These are phyloP conservation scores for Sistotremastrum niveocremeum DNA, from an alignment of 768 basidiomycete genomes.

Conservation along the genomic window DNA sequence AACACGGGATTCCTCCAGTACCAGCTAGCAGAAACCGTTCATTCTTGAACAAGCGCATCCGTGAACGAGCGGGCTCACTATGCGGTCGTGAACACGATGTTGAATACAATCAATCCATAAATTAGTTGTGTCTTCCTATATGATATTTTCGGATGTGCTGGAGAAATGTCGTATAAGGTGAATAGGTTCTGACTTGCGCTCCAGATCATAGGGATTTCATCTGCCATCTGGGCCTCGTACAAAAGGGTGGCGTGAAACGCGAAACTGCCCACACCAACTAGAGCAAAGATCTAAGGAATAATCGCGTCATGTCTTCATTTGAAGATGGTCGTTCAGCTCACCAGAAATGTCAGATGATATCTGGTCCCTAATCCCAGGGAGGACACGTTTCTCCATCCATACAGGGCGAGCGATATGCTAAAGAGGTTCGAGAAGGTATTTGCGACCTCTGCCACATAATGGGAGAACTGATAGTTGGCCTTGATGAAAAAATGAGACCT, in stretches of 20 bases:
- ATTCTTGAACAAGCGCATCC: not conserved
- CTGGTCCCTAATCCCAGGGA: no score
- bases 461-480: constrained; percentile 68
- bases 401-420: constrained; percentile 38
- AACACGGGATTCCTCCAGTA: constrained; percentile 64
- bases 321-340: no score
- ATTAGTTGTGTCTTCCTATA: constrained; percentile 29
- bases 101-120: constrained; percentile 28
- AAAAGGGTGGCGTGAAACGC: constrained; percentile 68
- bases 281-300: constrained; percentile 40
- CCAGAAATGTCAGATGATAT: no score
- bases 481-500: constrained; percentile 15
- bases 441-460: constrained; percentile 64
- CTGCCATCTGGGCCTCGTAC: constrained; percentile 66
- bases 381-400: constrained; percentile 18
- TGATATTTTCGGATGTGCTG: constrained; percentile 25
- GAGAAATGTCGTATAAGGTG: constrained; percentile 43
- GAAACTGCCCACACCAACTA: constrained; percentile 67
- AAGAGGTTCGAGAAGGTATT: constrained; percentile 65
- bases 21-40: constrained; percentile 26
- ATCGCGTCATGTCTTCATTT: not conserved
- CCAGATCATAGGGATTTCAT: constrained; percentile 77
- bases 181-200: constrained; percentile 47
- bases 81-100: constrained; percentile 51
- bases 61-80: constrained; percentile 38